Percentiles rank a stretch among this genome's conserved stretches.
Evolutionary conservation across 768 basidiomycete species (phyloP).

Genomic region (Pisolithus albus): DNA sequence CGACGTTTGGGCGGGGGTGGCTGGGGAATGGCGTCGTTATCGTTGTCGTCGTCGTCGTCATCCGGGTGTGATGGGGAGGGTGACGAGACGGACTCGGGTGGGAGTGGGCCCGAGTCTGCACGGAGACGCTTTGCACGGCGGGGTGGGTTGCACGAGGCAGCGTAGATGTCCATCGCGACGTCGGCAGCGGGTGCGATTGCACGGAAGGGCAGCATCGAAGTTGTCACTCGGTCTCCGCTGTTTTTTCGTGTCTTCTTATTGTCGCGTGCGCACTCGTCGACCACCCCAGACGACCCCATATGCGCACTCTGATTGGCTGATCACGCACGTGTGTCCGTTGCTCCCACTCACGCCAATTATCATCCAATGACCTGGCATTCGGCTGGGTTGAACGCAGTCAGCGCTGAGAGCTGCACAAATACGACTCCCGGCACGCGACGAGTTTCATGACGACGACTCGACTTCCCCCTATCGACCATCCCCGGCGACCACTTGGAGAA

Average conservation of each 20-base stretch:
- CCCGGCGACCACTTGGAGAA: slow-evolving; percentile 40
- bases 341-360: background rate
- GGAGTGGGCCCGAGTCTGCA: slow-evolving; percentile 8
- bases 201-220: slow-evolving; percentile 15
- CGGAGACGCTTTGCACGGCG: slow-evolving; percentile 40
- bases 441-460: too few relatives aligned
- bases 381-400: too few relatives aligned
- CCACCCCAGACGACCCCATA: slow-evolving; percentile 8
- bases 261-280: slow-evolving; percentile 20
- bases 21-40: slow-evolving; percentile 7
- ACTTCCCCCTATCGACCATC: too few relatives aligned
- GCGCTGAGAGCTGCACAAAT: too few relatives aligned
- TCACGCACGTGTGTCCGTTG: slow-evolving; percentile 16
- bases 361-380: background rate
- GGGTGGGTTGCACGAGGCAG: slow-evolving; percentile 37
- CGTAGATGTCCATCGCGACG: slow-evolving; percentile 25
- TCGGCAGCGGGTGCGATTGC: slow-evolving; percentile 18
- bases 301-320: slow-evolving; percentile 15
- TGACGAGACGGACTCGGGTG: background rate
- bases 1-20: slow-evolving; percentile 48
- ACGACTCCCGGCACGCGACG: too few relatives aligned
- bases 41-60: slow-evolving; percentile 20
- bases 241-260: background rate
- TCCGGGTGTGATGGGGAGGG: slow-evolving; percentile 16
- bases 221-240: background rate